Evolutionary conservation across 805 yeast species (phyloP), one percentile per base, ranked within the genome.

Genomic region (Cyberlindnera suaveolens): DNA sequence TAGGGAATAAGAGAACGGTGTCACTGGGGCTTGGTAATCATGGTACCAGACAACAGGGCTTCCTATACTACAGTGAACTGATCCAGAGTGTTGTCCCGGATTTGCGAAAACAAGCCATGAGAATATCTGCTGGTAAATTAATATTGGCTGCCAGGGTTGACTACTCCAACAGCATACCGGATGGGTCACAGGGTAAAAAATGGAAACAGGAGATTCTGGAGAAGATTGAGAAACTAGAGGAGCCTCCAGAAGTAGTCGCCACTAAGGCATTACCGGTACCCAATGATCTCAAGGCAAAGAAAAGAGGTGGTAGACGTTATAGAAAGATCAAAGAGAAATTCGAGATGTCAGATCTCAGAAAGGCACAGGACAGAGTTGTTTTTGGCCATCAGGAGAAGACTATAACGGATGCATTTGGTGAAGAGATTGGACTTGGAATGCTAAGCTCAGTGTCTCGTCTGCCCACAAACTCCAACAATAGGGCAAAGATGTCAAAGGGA

Each of bases 121-220:
- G 96, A 44, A 81, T 88, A 50, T 64, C 86, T 0, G 75, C 96
- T 34, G 96, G 84, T 0, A 91, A 90, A 57, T 67, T 87, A 1
- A 72, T 85, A 0, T 65, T 93, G 6, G 93, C 96, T 0, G 88
- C 97, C 0, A 68, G 98, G 47, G 70, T 91, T 4, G 99, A 91
- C 57, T 65, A 75, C 15, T 67, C 82, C 2, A 64, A 62, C 38
- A 49, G 60, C 6, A 55, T 65, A 16, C 52, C 61, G 0, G 72
- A 72, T 45, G 85, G 84, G 1, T 47, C 62, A 0, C 56, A 73
- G 33, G 98, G 97, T 1, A 23, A 34, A 3, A 69, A 70, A 45
- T 82, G 84, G 77, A 63, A 70, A 34, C 57, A 63, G 2, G 93
- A 91, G 43, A 72, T 93, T 3, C 57, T 66, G 17, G 64, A 66